Percentiles rank a stretch among this genome's conserved stretches.
These are phyloP conservation scores for Theobroma grandiflorum DNA, from an alignment of 441 rosid genomes.

Conservation along the genomic window DNA sequence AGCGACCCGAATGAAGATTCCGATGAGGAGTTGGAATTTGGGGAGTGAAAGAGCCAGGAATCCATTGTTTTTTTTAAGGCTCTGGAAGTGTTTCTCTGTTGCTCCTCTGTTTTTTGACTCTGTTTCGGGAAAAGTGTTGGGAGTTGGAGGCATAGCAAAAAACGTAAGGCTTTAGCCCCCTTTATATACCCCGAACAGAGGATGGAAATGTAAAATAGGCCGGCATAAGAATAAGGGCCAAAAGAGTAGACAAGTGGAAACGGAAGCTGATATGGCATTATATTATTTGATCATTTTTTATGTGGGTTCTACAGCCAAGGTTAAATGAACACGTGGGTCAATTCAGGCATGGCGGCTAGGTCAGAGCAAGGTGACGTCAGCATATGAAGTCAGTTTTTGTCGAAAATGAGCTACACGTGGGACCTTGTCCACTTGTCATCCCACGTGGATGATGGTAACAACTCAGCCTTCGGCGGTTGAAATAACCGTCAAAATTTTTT, in stretches of 20 bases:
- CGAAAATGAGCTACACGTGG: not conserved
- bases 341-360: constrained; percentile 40
- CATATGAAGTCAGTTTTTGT: constrained; percentile 22
- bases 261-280: constrained; percentile 13
- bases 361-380: constrained; percentile 37
- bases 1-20: constrained; percentile 68
- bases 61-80: constrained; percentile 48
- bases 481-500: not conserved
- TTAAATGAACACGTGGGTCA: constrained; percentile 43
- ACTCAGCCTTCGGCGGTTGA: not conserved
- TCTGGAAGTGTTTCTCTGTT: not conserved
- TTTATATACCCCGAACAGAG: constrained; percentile 27
- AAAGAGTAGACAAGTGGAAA: constrained; percentile 5
- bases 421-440: constrained; percentile 24
- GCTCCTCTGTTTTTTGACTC: constrained; percentile 37
- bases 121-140: constrained; percentile 32
- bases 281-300: not conserved
- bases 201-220: constrained; percentile 2
- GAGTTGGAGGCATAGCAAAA: constrained; percentile 28
- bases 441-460: constrained; percentile 35
- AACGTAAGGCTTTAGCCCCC: not conserved
- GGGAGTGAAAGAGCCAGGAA: constrained; percentile 49
- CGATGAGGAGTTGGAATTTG: constrained; percentile 56
- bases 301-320: constrained; percentile 8
- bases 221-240: not conserved